These are phyloP conservation scores for Cokeromyces recurvatus DNA, from an alignment of 371 early-diverging fungal genomes.

Conservation along the genomic window DNA sequence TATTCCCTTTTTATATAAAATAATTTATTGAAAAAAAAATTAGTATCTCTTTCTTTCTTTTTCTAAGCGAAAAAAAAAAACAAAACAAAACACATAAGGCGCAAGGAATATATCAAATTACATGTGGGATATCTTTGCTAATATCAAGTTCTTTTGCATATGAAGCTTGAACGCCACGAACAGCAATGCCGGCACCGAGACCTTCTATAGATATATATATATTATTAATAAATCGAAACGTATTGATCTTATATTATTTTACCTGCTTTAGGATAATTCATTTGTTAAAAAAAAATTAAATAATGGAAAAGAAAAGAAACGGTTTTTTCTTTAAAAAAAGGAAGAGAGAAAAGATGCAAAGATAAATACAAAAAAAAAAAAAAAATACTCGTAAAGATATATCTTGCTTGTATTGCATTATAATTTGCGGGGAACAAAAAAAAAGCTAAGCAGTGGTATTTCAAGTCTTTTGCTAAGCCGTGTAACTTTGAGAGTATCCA, in stretches of 20 bases:
- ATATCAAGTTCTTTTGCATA: constrained; percentile 29
- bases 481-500: no score
- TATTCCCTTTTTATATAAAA: constrained; percentile 20
- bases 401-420: no score
- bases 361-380: constrained; percentile 1
- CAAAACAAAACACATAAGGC: no score
- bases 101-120: background rate
- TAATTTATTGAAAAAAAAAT: background rate
- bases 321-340: no score
- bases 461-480: no score
- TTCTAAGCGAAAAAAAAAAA: no score
- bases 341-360: constrained; percentile 1
- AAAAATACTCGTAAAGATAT: no score
- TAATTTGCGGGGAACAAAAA: no score
- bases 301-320: background rate
- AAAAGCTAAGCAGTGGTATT: no score
- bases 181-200: constrained; percentile 15
- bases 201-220: constrained; percentile 13
- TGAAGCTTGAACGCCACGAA: constrained; percentile 26
- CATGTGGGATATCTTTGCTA: constrained; percentile 3
- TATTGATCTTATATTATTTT: background rate
- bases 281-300: background rate
- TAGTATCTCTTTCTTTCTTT: no score
- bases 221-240: no score
- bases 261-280: constrained; percentile 8